Percentiles rank a stretch among this genome's conserved stretches.
These are phyloP conservation scores for Neoscytalidium dimidiatum DNA, from an alignment of 2,329 filamentous ascomycete species.

Conservation along the genomic window DNA sequence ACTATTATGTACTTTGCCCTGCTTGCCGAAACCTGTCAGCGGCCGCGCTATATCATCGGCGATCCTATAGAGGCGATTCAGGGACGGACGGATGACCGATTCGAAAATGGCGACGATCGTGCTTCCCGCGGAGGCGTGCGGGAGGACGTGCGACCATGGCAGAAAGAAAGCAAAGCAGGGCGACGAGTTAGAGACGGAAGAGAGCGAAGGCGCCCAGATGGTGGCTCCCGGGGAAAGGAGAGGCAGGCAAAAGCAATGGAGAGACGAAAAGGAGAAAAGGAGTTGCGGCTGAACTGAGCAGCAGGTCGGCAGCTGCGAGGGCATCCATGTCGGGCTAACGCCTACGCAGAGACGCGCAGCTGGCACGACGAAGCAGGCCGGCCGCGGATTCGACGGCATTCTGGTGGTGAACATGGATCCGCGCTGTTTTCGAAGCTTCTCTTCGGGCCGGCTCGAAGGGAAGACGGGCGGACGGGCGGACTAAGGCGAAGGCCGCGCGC, in stretches of 20 bases:
- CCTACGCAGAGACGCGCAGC: neutral
- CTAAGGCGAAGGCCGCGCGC: neutral
- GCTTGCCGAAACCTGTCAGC: neutral
- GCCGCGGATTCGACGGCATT: neutral
- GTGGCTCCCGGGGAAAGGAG: neutral
- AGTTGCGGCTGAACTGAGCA: neutral
- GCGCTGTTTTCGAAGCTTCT: neutral
- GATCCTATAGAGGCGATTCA: slow-evolving; percentile 4
- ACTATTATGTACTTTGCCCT: neutral
- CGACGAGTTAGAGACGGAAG: neutral
- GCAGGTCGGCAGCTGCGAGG: neutral
- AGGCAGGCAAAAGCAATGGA: neutral
- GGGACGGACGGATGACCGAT: neutral
- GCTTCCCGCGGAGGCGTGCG: neutral
- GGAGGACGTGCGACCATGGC: slow-evolving; percentile 1
- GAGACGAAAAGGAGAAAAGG: neutral
- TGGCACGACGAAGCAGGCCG: neutral
- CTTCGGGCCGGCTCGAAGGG: slow-evolving; percentile 9
- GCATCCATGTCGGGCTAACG: neutral
- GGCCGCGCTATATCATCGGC: neutral
- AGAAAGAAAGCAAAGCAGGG: slow-evolving; percentile 1
- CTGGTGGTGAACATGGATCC: neutral
- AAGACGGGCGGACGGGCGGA: neutral
- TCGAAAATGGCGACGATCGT: neutral
- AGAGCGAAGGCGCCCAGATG: too few relatives aligned